Percentiles rank a stretch among this genome's conserved stretches.
These are phyloP conservation scores for Firmiana major DNA, from an alignment of 345 rosid genomes.

Conservation along the genomic window DNA sequence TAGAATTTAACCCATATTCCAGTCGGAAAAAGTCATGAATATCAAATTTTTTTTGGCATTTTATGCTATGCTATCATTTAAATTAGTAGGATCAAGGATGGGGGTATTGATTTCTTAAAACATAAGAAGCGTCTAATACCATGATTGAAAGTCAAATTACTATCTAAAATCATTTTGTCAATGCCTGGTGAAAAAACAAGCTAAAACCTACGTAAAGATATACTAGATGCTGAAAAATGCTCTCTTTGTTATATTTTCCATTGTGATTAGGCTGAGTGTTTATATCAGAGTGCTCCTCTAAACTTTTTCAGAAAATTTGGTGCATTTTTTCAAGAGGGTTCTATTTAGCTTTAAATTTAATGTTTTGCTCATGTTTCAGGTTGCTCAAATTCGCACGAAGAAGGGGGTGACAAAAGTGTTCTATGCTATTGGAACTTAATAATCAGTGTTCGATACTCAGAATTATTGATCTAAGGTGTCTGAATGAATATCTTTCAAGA, in stretches of 20 bases:
- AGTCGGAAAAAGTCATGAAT: not conserved
- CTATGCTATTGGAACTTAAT: conserved; percentile 40
- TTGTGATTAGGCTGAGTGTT: not conserved
- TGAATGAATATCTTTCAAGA: not conserved
- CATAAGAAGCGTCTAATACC: not conserved
- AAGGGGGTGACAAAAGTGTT: conserved; percentile 71
- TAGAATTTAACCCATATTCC: not conserved
- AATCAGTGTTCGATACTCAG: not conserved
- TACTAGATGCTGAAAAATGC: not conserved
- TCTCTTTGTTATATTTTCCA: not conserved
- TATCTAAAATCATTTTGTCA: not conserved
- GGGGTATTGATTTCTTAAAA: not conserved
- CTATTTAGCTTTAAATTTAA: not conserved
- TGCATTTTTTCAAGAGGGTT: not conserved
- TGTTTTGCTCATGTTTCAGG: conserved; percentile 27
- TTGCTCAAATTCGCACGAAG: conserved; percentile 63
- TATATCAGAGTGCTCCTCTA: not conserved
- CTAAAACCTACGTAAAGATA: not conserved
- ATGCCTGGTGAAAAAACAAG: not conserved
- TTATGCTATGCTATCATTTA: not conserved
- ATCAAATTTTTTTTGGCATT: not conserved
- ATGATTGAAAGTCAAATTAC: not conserved
- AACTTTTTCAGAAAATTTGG: not conserved
- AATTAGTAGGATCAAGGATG: not conserved
- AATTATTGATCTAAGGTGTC: not conserved